Conservation (phyloP, 2,329 filamentous ascomycete species). For the Penicillium nordicum region DNA sequence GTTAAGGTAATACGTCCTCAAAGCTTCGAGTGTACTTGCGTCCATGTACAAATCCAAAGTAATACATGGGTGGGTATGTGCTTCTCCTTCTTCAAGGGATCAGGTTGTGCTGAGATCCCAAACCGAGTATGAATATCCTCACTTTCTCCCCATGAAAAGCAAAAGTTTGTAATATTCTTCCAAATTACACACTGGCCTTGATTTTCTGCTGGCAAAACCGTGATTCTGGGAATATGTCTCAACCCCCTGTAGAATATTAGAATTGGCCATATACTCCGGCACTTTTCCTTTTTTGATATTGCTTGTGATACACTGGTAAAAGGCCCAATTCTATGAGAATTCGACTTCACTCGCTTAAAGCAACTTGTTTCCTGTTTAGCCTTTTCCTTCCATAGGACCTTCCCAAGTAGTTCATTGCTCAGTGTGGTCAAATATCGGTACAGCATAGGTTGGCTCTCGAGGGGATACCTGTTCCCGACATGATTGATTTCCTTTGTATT, state of each 20-base stretch:
- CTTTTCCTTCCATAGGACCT: background rate
- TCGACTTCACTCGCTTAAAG: background rate
- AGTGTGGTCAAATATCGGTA: background rate
- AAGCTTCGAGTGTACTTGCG: background rate
- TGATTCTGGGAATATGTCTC: background rate
- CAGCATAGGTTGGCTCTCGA: background rate
- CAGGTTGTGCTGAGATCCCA: background rate
- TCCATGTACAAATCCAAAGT: background rate
- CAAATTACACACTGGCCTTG: background rate
- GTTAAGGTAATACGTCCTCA: background rate
- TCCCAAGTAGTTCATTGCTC: background rate
- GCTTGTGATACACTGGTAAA: background rate
- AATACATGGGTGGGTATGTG: background rate
- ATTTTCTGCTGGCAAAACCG: background rate
- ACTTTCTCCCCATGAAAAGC: background rate
- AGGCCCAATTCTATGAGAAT: background rate
- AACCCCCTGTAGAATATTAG: background rate
- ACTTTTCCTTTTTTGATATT: background rate
- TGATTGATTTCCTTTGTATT: conserved; percentile 1
- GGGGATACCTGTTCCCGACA: background rate
- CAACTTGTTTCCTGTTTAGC: background rate
- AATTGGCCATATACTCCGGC: conserved; percentile 1
- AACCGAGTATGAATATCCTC: background rate
- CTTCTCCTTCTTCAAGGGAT: background rate
- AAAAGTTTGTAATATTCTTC: background rate